Evolutionary conservation across 371 early-diverging fungal species (phyloP).

Genomic region (Mortierella sp.): DNA sequence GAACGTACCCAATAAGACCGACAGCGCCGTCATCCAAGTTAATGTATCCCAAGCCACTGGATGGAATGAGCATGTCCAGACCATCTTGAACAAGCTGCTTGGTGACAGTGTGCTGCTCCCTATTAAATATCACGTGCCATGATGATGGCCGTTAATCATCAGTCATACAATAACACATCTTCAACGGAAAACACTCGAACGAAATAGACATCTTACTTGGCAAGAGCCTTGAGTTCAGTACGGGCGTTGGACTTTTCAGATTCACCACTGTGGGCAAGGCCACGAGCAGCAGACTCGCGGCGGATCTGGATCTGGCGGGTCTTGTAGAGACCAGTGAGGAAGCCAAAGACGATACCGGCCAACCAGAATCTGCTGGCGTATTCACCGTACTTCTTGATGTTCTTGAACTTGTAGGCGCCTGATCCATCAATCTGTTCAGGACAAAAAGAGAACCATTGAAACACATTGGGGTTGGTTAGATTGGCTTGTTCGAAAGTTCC

Average conservation of each 20-base stretch:
- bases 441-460: too few relatives aligned
- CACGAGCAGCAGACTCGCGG: constrained; percentile 31
- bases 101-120: constrained; percentile 61
- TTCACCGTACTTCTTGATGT: constrained; percentile 61
- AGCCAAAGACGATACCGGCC: constrained; percentile 66
- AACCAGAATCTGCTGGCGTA: constrained; percentile 72
- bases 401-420: constrained; percentile 63
- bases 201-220: constrained; percentile 57
- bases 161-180: not conserved
- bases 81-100: constrained; percentile 70
- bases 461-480: too few relatives aligned
- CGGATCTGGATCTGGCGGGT: constrained; percentile 60
- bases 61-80: constrained; percentile 72
- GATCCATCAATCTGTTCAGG: constrained; percentile 59
- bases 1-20: constrained; percentile 72
- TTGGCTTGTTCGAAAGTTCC: too few relatives aligned
- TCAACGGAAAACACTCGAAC: not conserved
- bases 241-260: constrained; percentile 48
- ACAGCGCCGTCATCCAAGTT: constrained; percentile 71
- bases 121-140: constrained; percentile 18
- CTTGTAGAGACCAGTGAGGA: constrained; percentile 67
- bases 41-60: constrained; percentile 65
- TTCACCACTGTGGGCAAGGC: constrained; percentile 36
- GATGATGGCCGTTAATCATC: not conserved
- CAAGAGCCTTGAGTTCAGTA: constrained; percentile 51